phyloP scores from a whole-genome alignment of 129 eudicot genomes.

The Artemisia annua region DNA sequence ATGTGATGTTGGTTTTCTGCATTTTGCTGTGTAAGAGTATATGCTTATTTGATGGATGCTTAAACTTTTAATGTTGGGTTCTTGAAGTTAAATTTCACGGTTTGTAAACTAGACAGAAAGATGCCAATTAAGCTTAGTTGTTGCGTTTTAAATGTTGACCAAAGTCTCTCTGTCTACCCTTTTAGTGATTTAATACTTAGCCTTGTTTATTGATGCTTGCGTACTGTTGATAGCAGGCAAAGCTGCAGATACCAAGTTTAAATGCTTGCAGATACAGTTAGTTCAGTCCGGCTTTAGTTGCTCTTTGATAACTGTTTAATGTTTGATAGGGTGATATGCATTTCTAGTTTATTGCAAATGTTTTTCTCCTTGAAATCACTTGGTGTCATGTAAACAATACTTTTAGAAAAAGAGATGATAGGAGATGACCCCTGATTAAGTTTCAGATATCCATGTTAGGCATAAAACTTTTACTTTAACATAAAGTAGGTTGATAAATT shows the following conservation, averaged over 20 bases:
- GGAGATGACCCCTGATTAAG: neutral
- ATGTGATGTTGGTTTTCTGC: conserved; percentile 1
- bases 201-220: neutral
- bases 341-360: neutral
- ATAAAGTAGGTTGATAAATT: neutral
- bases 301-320: neutral
- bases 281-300: neutral
- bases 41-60: neutral
- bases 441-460: neutral
- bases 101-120: neutral
- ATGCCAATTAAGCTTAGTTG: neutral
- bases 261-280: neutral
- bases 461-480: neutral
- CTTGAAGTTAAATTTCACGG: neutral
- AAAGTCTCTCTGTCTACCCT: neutral
- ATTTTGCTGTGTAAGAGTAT: neutral
- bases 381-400: neutral
- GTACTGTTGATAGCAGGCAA: neutral
- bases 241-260: neutral
- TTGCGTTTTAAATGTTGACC: too few species aligned
- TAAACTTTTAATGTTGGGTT: neutral
- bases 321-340: neutral
- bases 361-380: neutral
- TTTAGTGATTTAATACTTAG: neutral
- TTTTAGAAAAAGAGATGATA: too few species aligned